These are phyloP conservation scores for Przewalskia tangutica DNA, from an alignment of 257 asterid genomes.

Conservation along the genomic window DNA sequence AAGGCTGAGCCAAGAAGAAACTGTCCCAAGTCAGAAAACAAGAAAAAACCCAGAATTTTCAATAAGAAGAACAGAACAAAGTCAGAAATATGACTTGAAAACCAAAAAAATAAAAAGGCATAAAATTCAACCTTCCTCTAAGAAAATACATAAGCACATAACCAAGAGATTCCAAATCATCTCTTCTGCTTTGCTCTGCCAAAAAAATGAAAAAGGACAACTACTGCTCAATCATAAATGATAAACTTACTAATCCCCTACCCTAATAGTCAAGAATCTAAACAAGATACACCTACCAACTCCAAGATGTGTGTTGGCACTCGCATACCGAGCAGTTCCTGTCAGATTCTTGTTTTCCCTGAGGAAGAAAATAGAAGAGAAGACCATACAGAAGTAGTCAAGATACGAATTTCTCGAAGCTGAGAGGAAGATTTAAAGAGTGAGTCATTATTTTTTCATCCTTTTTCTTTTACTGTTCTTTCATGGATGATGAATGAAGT, in stretches of 20 bases:
- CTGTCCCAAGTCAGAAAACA: not conserved
- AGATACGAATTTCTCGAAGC: not conserved
- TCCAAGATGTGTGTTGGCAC: slow-evolving; percentile 19
- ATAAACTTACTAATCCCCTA: not conserved
- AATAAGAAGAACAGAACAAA: not conserved
- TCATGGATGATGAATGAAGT: not conserved
- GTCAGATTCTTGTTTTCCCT: slow-evolving; percentile 24
- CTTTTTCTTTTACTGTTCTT: not conserved
- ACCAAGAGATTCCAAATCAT: slow-evolving; percentile 23
- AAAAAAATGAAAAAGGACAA: not conserved
- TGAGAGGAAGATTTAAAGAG: not conserved
- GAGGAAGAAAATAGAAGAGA: not conserved
- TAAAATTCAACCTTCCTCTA: slow-evolving; percentile 18
- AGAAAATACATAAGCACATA: slow-evolving; percentile 20
- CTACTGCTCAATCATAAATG: not conserved
- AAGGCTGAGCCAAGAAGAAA: slow-evolving; percentile 12
- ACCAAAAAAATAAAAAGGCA: not conserved
- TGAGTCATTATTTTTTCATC: not conserved
- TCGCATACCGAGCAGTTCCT: slow-evolving; percentile 21
- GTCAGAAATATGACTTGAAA: not conserved
- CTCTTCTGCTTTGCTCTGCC: slow-evolving; percentile 23
- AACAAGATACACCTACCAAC: slow-evolving; percentile 10
- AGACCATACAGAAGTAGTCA: not conserved
- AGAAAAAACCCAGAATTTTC: not conserved
- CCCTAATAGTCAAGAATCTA: not conserved